Conservation (phyloP, 2,329 filamentous ascomycete species). For the Pseudopyrenochaeta lycopersici region DNA sequence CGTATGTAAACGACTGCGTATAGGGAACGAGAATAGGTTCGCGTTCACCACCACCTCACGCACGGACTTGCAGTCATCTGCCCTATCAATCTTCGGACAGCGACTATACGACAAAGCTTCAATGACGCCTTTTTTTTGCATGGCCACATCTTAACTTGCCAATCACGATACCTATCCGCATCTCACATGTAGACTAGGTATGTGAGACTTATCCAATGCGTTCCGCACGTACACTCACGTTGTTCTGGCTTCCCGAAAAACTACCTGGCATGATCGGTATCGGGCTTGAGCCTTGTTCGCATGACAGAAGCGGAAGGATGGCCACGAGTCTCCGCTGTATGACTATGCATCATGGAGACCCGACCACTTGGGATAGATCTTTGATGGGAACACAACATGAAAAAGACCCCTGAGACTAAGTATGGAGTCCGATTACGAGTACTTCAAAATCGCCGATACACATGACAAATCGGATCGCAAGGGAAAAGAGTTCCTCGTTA, state of each 20-base stretch:
- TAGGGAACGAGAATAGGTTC: constrained; percentile 21
- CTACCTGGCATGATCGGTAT: constrained; percentile 18
- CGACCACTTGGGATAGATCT: constrained; percentile 20
- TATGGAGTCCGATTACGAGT: constrained; percentile 11
- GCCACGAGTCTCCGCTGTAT: constrained; percentile 28
- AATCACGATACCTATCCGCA: constrained; percentile 12
- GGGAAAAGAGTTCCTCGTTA: neutral
- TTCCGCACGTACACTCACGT: constrained; percentile 19
- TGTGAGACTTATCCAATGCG: constrained; percentile 26
- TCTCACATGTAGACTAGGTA: constrained; percentile 12
- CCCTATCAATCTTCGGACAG: constrained; percentile 30
- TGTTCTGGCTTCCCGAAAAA: constrained; percentile 2
- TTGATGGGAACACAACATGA: constrained; percentile 11
- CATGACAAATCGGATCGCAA: neutral
- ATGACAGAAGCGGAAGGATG: constrained; percentile 18
- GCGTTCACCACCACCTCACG: constrained; percentile 9
- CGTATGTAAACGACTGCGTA: constrained; percentile 2
- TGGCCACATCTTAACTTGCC: neutral
- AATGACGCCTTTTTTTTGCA: constrained; percentile 6
- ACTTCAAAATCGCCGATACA: constrained; percentile 20
- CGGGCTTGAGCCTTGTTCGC: constrained; percentile 34
- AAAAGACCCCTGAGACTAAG: constrained; percentile 18
- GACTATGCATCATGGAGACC: constrained; percentile 12
- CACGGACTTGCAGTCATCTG: constrained; percentile 13
- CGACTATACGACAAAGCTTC: constrained; percentile 12